Evolutionary conservation across 805 yeast genomes (phyloP).

Genomic region (Lipomyces spencermartinsiae): DNA sequence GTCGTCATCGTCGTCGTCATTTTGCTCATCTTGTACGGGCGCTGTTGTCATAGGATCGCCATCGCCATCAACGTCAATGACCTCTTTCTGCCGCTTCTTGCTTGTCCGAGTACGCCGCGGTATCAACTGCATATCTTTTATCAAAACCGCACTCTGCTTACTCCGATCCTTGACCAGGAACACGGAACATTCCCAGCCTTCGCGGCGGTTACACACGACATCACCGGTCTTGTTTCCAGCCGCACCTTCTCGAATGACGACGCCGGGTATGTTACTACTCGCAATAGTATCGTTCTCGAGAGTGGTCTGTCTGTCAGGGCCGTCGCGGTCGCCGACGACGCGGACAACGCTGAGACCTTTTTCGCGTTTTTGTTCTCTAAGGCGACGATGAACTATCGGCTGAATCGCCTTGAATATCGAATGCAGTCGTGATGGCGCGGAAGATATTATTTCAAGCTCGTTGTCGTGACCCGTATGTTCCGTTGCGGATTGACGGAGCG

Average conservation of each 20-base stretch:
- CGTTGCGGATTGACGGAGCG: background rate
- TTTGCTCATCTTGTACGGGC: background rate
- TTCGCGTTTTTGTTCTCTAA: slow-evolving; percentile 7
- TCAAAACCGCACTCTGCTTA: background rate
- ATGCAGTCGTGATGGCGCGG: slow-evolving; percentile 1
- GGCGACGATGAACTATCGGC: slow-evolving; percentile 8
- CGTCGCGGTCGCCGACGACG: slow-evolving; percentile 9
- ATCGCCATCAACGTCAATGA: slow-evolving; percentile 10
- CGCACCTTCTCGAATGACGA: slow-evolving; percentile 1
- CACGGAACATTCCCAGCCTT: slow-evolving; percentile 13
- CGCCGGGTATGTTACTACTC: background rate
- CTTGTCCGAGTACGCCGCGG: background rate
- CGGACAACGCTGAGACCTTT: background rate
- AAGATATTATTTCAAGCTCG: background rate
- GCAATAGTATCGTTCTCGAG: background rate
- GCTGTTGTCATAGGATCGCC: background rate
- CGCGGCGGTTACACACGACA: background rate
- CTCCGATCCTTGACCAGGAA: slow-evolving; percentile 5
- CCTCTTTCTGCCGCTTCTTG: background rate
- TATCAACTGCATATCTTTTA: slow-evolving; percentile 4
- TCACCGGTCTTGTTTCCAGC: slow-evolving; percentile 8
- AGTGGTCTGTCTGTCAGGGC: background rate
- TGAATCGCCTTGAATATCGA: background rate
- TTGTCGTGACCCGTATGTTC: background rate
- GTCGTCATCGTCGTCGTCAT: slow-evolving; percentile 12